Conservation (phyloP, 805 yeast species). For the Monosporozyma servazzii region DNA sequence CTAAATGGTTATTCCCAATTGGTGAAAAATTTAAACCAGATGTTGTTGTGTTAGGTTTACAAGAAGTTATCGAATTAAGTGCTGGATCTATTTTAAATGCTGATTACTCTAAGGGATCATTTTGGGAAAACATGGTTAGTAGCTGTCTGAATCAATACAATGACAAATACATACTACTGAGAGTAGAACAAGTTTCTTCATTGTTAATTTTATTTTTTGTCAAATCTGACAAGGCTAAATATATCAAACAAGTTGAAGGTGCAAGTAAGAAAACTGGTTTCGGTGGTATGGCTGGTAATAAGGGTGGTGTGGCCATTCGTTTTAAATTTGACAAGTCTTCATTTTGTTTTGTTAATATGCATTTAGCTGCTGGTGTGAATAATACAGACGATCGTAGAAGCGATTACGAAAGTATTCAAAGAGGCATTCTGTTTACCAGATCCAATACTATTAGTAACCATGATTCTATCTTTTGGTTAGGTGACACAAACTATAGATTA, state of each 20-base stretch:
- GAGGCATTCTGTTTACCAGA: conserved; percentile 70
- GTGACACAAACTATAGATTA: conserved; percentile 86
- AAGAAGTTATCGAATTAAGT: conserved; percentile 86
- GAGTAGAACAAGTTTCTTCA: conserved; percentile 72
- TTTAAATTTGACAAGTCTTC: conserved; percentile 73
- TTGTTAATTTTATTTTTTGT: conserved; percentile 57
- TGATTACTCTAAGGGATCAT: conserved; percentile 64
- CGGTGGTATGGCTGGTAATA: conserved; percentile 95
- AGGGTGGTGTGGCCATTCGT: conserved; percentile 91
- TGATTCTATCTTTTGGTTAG: conserved; percentile 86
- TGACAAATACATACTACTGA: conserved; percentile 50
- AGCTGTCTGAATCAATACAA: conserved; percentile 49
- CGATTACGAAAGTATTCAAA: conserved; percentile 68
- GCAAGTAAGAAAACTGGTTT: conserved; percentile 89
- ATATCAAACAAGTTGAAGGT: conserved; percentile 83
- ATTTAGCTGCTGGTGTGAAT: conserved; percentile 83
- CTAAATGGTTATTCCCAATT: conserved; percentile 76
- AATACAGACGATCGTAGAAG: conserved; percentile 78
- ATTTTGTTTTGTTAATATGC: conserved; percentile 81
- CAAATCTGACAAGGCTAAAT: conserved; percentile 36
- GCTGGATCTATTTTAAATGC: conserved; percentile 85
- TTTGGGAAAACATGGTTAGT: conserved; percentile 68
- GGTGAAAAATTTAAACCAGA: conserved; percentile 55
- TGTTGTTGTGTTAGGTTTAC: conserved; percentile 81
- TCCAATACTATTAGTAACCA: conserved; percentile 72